Percentiles rank a stretch among this genome's conserved stretches.
phyloP scores from a whole-genome alignment of 2,329 filamentous ascomycete genomes.

The Dactylellina cionopaga region DNA sequence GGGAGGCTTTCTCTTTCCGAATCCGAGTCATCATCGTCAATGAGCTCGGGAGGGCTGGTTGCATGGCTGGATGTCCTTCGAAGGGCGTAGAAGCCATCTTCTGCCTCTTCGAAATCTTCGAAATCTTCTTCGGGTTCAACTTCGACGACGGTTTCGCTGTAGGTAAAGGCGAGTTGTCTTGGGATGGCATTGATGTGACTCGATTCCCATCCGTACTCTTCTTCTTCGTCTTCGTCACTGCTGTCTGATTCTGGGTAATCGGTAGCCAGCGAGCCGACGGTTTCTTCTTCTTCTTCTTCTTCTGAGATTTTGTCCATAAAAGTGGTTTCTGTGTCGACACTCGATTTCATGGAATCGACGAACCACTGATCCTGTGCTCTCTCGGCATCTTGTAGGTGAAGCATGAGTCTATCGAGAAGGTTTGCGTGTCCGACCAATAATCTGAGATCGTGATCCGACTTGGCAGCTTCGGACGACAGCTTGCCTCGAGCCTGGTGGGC shows the following conservation, averaged over 20 bases:
- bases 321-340: constrained; percentile 58
- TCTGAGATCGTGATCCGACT: constrained; percentile 91
- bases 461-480: constrained; percentile 90
- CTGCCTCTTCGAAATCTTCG: constrained; percentile 69
- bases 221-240: constrained; percentile 68
- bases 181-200: constrained; percentile 58
- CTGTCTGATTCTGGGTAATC: constrained; percentile 67
- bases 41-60: constrained; percentile 53
- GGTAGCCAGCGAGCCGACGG: constrained; percentile 74
- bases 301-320: constrained; percentile 39
- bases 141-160: constrained; percentile 53
- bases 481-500: constrained; percentile 96
- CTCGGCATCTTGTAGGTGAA: constrained; percentile 90
- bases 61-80: constrained; percentile 55
- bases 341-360: constrained; percentile 82
- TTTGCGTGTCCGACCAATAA: constrained; percentile 97
- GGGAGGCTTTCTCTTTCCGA: constrained; percentile 53
- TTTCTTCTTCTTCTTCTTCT: constrained; percentile 67
- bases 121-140: constrained; percentile 62
- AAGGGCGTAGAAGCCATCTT: constrained; percentile 56
- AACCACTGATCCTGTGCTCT: constrained; percentile 97
- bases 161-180: constrained; percentile 56
- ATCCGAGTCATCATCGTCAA: constrained; percentile 56
- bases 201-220: constrained; percentile 62
- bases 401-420: constrained; percentile 94